Percentiles rank a stretch among this genome's conserved stretches.
phyloP scores from a whole-genome alignment of 2,329 filamentous ascomycete species.

The Clonostachys rosea region DNA sequence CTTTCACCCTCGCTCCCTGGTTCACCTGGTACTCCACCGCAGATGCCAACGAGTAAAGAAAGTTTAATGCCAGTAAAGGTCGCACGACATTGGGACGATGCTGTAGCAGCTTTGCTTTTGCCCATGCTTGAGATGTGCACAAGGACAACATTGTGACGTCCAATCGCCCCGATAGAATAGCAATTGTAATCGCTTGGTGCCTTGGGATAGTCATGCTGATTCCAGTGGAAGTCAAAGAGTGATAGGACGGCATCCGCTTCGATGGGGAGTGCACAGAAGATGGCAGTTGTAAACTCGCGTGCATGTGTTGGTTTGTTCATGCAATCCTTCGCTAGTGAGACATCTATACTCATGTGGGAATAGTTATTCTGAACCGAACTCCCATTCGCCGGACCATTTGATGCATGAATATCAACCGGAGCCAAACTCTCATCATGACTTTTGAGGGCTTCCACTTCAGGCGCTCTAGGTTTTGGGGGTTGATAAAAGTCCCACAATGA shows the following conservation, averaged over 20 bases:
- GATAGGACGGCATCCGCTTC: constrained; percentile 6
- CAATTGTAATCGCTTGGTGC: neutral
- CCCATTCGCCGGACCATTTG: too few species aligned
- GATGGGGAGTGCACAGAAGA: constrained; percentile 5
- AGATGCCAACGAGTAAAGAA: constrained; percentile 29
- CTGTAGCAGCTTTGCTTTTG: constrained; percentile 16
- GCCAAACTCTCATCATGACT: too few species aligned
- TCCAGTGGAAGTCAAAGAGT: constrained; percentile 3
- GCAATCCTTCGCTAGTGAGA: too few species aligned
- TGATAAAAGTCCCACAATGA: too few species aligned
- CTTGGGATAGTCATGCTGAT: neutral
- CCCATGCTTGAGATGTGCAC: constrained; percentile 16
- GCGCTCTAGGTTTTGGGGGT: too few species aligned
- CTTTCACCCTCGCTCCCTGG: constrained; percentile 7
- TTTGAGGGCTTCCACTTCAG: too few species aligned
- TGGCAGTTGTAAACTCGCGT: constrained; percentile 1
- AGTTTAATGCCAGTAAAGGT: constrained; percentile 24
- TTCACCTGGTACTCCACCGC: constrained; percentile 23
- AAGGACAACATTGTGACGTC: constrained; percentile 16
- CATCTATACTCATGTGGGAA: too few species aligned
- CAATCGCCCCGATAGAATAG: constrained; percentile 11
- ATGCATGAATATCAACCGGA: too few species aligned
- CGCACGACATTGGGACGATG: constrained; percentile 14
- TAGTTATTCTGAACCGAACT: too few species aligned
- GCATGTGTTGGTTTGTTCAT: too few species aligned